Conservation (phyloP, 2,329 filamentous ascomycete species). For the Xylaria sp. region DNA sequence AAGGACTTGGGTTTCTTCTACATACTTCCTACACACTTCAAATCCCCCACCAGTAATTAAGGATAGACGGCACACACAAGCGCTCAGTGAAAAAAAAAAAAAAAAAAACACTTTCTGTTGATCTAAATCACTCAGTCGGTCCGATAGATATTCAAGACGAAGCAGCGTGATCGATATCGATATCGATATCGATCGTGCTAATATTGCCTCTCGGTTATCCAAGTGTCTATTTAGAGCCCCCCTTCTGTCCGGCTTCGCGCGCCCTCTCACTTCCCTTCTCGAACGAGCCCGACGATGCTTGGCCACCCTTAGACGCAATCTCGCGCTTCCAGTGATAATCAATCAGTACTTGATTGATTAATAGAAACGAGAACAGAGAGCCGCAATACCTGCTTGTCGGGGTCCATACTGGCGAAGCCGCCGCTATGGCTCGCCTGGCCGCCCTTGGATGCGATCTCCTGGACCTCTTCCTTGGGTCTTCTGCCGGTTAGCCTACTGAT, state of each 20-base stretch:
- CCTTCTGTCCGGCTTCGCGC: slow-evolving; percentile 26
- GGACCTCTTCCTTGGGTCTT: slow-evolving; percentile 36
- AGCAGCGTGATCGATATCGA: no score
- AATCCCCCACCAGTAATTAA: no score
- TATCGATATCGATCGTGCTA: no score
- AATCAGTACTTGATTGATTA: not conserved
- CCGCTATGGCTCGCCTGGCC: slow-evolving; percentile 25
- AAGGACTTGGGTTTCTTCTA: no score
- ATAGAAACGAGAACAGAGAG: no score
- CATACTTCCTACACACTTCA: no score
- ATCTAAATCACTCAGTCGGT: no score
- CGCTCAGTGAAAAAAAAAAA: no score
- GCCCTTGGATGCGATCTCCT: slow-evolving; percentile 29
- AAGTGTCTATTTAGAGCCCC: slow-evolving; percentile 23
- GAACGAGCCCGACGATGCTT: slow-evolving; percentile 32
- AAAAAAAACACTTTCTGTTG: no score
- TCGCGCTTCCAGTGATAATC: slow-evolving; percentile 11
- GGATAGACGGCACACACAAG: no score
- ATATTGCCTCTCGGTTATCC: not conserved
- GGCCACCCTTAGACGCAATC: slow-evolving; percentile 30
- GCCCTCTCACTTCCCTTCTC: slow-evolving; percentile 31
- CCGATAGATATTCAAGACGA: no score
- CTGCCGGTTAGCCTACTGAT: not conserved
- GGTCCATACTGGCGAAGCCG: slow-evolving; percentile 30
- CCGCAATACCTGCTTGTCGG: slow-evolving; percentile 25